Conservation (phyloP, 345 rosid species). For the Limnanthes douglasii region DNA sequence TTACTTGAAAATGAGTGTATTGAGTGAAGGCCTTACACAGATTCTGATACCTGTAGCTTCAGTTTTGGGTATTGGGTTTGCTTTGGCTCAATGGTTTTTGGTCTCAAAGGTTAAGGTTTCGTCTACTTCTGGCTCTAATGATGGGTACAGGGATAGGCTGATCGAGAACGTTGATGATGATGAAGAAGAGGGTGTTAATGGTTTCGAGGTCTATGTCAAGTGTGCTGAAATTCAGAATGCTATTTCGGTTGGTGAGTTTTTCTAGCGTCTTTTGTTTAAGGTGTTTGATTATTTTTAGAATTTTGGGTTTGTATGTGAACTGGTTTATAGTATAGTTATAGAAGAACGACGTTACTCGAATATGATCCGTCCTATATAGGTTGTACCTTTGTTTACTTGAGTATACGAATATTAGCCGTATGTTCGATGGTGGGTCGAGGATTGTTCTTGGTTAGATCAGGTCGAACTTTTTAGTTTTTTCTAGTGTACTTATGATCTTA, state of each 20-base stretch:
- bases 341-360: too few relatives aligned
- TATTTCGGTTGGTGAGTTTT: slow-evolving; percentile 40
- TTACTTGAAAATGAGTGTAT: slow-evolving; percentile 19
- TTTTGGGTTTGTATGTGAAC: too few relatives aligned
- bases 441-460: background rate
- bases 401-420: background rate
- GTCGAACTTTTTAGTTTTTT: background rate
- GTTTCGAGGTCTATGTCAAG: slow-evolving; percentile 30
- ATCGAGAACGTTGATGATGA: too few relatives aligned
- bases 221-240: slow-evolving; percentile 62
- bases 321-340: too few relatives aligned
- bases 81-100: slow-evolving; percentile 53
- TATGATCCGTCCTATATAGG: too few relatives aligned
- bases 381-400: background rate
- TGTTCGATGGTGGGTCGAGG: background rate
- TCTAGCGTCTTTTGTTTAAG: background rate
- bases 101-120: slow-evolving; percentile 42
- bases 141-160: slow-evolving; percentile 21
- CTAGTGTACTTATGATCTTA: background rate
- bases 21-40: slow-evolving; percentile 36
- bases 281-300: background rate
- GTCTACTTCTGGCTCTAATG: slow-evolving; percentile 9
- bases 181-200: slow-evolving; percentile 33
- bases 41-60: slow-evolving; percentile 34
- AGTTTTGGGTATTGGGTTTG: slow-evolving; percentile 41